phyloP scores from a whole-genome alignment of 1,284 basidiomycete genomes.

The Sanghuangporus sanghuang region DNA sequence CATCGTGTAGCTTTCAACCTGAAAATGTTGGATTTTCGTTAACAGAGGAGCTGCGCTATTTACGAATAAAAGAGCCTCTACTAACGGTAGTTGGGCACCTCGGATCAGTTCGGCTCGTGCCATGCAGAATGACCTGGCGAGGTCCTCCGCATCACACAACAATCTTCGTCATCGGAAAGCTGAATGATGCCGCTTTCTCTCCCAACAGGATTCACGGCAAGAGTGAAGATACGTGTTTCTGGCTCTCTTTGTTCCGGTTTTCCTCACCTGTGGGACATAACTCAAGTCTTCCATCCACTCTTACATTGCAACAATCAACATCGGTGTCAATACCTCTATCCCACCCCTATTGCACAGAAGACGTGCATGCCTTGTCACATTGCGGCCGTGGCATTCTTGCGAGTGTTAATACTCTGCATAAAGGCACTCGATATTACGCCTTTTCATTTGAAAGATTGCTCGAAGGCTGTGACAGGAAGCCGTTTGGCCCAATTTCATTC shows the following conservation, averaged over 20 bases:
- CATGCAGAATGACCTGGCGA: neutral
- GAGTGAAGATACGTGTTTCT: neutral
- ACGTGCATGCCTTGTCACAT: neutral
- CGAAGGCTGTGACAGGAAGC: neutral
- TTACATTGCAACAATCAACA: neutral
- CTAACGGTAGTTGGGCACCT: neutral
- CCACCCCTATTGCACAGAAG: slow-evolving; percentile 3
- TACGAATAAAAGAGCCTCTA: neutral
- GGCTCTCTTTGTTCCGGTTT: neutral
- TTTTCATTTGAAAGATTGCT: slow-evolving; percentile 3
- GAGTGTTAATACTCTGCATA: slow-evolving; percentile 3
- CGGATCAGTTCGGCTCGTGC: neutral
- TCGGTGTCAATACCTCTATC: neutral
- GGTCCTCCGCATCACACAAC: neutral
- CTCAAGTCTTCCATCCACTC: neutral
- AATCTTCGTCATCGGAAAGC: neutral
- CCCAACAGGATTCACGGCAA: neutral
- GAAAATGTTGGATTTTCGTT: neutral
- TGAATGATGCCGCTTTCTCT: neutral
- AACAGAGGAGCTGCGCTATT: neutral
- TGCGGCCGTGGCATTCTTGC: slow-evolving; percentile 3
- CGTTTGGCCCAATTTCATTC: neutral
- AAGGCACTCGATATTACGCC: neutral
- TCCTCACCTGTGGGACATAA: neutral
- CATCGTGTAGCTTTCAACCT: neutral